These are phyloP conservation scores for Fusarium bulbicola DNA, from an alignment of 2,329 filamentous ascomycete genomes.

Conservation along the genomic window DNA sequence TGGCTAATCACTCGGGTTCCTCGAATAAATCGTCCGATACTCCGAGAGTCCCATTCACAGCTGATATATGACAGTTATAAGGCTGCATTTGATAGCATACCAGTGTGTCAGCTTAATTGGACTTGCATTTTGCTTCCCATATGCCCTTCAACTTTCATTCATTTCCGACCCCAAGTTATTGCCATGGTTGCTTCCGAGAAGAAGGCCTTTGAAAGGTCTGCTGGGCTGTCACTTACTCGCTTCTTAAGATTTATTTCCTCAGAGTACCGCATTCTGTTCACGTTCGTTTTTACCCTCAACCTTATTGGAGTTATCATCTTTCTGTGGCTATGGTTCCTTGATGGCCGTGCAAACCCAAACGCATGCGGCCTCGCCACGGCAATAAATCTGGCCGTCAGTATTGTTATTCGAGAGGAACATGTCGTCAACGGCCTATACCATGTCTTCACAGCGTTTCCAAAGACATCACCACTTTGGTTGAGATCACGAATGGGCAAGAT, in stretches of 20 bases:
- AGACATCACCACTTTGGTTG: conserved; percentile 53
- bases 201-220: neutral
- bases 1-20: neutral
- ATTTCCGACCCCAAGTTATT: neutral
- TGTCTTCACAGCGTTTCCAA: conserved; percentile 49
- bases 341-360: conserved; percentile 42
- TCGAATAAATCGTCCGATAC: neutral
- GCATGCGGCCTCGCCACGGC: conserved; percentile 50
- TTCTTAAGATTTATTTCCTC: conserved; percentile 34
- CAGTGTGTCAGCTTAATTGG: neutral
- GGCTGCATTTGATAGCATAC: neutral
- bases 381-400: conserved; percentile 54
- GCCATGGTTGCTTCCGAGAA: conserved; percentile 5
- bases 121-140: neutral
- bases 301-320: conserved; percentile 31
- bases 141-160: conserved; percentile 1
- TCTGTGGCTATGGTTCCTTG: conserved; percentile 34
- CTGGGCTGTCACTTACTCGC: conserved; percentile 29
- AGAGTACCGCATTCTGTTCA: conserved; percentile 60
- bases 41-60: neutral
- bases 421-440: conserved; percentile 57
- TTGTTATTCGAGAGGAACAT: conserved; percentile 59
- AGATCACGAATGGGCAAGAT: conserved; percentile 53
- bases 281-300: conserved; percentile 57
- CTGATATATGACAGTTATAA: conserved; percentile 15